phyloP scores from a whole-genome alignment of 768 basidiomycete species.

The Leccinellum luteum region DNA sequence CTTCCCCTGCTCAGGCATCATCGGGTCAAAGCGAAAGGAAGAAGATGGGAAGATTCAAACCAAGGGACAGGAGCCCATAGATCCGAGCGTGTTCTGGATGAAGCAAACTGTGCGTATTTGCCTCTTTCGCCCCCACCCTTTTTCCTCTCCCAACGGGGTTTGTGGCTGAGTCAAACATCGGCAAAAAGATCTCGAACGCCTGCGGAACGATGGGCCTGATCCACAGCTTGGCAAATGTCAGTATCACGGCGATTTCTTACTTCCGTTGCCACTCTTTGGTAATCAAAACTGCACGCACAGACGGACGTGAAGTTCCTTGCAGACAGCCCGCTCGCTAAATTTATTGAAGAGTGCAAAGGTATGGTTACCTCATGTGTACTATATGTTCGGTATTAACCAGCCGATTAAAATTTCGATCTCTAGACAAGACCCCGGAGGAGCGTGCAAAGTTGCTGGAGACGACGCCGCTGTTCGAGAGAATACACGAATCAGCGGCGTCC shows the following conservation, averaged over 20 bases:
- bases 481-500: slow-evolving; percentile 69
- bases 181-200: slow-evolving; percentile 68
- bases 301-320: slow-evolving; percentile 56
- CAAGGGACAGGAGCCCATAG: slow-evolving; percentile 46
- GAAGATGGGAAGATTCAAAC: slow-evolving; percentile 59
- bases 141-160: neutral
- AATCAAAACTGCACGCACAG: slow-evolving; percentile 30
- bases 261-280: slow-evolving; percentile 3
- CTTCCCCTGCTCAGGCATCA: slow-evolving; percentile 65
- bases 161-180: neutral
- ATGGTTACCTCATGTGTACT: neutral
- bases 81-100: slow-evolving; percentile 77
- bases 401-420: neutral
- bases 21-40: slow-evolving; percentile 47
- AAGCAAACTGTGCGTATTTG: slow-evolving; percentile 72
- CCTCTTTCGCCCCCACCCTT: neutral
- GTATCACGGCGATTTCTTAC: slow-evolving; percentile 19
- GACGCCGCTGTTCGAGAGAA: slow-evolving; percentile 70
- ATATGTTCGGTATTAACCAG: neutral
- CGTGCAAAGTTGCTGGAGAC: slow-evolving; percentile 74
- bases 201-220: slow-evolving; percentile 88
- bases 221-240: slow-evolving; percentile 79
- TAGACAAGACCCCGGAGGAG: slow-evolving; percentile 69
- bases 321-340: slow-evolving; percentile 58
- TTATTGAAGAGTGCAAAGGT: slow-evolving; percentile 66